phyloP scores from a whole-genome alignment of 352 stramenopile species.

The Hyaloperonospora brassicae region DNA sequence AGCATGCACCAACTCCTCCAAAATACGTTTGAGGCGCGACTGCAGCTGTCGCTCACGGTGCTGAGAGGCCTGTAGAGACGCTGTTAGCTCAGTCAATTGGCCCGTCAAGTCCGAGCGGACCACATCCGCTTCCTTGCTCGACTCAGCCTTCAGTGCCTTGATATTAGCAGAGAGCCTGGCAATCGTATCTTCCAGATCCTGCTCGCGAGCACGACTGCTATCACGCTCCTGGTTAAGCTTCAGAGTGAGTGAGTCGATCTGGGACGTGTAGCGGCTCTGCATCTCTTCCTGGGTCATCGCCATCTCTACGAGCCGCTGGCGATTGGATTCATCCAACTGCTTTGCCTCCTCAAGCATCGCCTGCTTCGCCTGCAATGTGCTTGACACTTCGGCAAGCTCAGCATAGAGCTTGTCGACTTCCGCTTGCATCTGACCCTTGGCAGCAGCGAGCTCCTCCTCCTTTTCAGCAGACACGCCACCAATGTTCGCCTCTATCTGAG shows the following conservation, averaged over 20 bases:
- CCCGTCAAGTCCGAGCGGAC: constrained; percentile 17
- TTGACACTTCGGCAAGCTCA: constrained; percentile 25
- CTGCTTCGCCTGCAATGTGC: constrained; percentile 28
- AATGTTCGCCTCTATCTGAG: constrained; percentile 33
- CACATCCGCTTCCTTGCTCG: constrained; percentile 23
- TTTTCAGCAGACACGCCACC: constrained; percentile 24
- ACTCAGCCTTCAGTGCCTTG: constrained; percentile 27
- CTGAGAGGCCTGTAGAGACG: constrained; percentile 32
- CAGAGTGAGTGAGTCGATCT: constrained; percentile 35
- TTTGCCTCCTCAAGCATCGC: constrained; percentile 28
- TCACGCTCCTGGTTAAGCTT: constrained; percentile 44
- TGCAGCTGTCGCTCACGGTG: constrained; percentile 42
- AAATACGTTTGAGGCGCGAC: constrained; percentile 31
- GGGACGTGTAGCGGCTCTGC: constrained; percentile 28
- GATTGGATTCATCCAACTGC: constrained; percentile 29
- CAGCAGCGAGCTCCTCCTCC: constrained; percentile 19
- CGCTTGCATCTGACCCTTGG: constrained; percentile 23
- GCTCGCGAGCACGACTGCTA: constrained; percentile 32
- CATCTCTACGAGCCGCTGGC: constrained; percentile 33
- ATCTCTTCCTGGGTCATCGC: constrained; percentile 38
- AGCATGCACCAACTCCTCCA: constrained; percentile 36
- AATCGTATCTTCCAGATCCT: constrained; percentile 33
- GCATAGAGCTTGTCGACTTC: constrained; percentile 24
- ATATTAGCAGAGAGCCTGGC: constrained; percentile 30
- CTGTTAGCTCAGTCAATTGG: constrained; percentile 30